Conservation (phyloP, 495 filamentous ascomycete species). For the Chaetomidium leptoderma region DNA sequence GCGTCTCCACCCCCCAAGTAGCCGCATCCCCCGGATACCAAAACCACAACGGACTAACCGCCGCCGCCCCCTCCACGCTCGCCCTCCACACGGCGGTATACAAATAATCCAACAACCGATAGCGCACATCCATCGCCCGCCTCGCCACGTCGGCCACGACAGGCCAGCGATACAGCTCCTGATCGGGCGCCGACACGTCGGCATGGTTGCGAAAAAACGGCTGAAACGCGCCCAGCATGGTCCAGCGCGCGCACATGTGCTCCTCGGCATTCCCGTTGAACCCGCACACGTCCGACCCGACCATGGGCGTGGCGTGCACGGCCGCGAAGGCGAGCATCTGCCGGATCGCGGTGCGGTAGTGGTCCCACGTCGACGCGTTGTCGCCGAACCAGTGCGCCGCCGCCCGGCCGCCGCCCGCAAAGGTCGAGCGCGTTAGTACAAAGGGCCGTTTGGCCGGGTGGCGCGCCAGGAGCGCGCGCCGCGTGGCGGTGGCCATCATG, state of each 20-base stretch:
- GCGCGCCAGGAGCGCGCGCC: slow-evolving; percentile 60
- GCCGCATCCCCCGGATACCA: slow-evolving; percentile 61
- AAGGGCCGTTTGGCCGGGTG: slow-evolving; percentile 63
- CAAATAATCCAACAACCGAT: slow-evolving; percentile 72
- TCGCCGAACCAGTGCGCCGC: slow-evolving; percentile 91
- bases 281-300: slow-evolving; percentile 80
- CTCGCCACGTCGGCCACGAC: slow-evolving; percentile 59
- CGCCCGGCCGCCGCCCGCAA: slow-evolving; percentile 59
- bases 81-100: slow-evolving; percentile 65
- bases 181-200: slow-evolving; percentile 43
- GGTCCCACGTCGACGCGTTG: slow-evolving; percentile 68
- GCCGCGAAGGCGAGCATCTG: slow-evolving; percentile 69
- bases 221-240: slow-evolving; percentile 69
- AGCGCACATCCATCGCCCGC: slow-evolving; percentile 68
- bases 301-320: slow-evolving; percentile 78
- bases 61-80: slow-evolving; percentile 57
- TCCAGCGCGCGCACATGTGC: slow-evolving; percentile 79
- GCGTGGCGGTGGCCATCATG: slow-evolving; percentile 70
- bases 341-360: slow-evolving; percentile 67
- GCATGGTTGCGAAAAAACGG: slow-evolving; percentile 87
- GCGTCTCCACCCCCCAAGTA: slow-evolving; percentile 56
- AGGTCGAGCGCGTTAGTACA: slow-evolving; percentile 59
- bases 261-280: slow-evolving; percentile 67
- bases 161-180: slow-evolving; percentile 78
- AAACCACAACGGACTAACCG: slow-evolving; percentile 65